phyloP scores from a whole-genome alignment of 164 flowering plant species.

The Kalanchoe fedtschenkoi region DNA sequence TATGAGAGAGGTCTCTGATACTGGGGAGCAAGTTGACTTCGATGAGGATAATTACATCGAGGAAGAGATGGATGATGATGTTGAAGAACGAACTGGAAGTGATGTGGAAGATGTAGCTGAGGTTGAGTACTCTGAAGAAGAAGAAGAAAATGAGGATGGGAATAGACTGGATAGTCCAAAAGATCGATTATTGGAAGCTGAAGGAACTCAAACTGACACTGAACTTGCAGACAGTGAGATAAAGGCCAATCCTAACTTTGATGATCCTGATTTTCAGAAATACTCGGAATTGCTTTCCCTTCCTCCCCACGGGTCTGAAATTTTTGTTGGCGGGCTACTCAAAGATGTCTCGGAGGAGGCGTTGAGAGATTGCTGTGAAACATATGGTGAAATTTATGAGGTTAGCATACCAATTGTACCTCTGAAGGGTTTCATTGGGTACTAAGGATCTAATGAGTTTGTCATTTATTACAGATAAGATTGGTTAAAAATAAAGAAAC shows the following conservation, averaged over 20 bases:
- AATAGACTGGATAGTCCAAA: constrained; percentile 21
- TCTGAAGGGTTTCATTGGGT: not conserved
- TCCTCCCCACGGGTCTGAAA: constrained; percentile 95
- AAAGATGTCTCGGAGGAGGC: constrained; percentile 70
- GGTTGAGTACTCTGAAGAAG: constrained; percentile 14
- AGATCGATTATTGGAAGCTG: constrained; percentile 27
- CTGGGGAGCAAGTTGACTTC: constrained; percentile 80
- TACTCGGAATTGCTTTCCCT: constrained; percentile 73
- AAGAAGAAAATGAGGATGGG: constrained; percentile 25
- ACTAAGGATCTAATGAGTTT: not conserved
- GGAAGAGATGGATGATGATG: constrained; percentile 80
- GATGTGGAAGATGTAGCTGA: constrained; percentile 34
- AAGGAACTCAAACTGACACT: constrained; percentile 15
- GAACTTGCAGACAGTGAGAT: constrained; percentile 37
- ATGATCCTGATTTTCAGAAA: constrained; percentile 45
- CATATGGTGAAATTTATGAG: constrained; percentile 72
- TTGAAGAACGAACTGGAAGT: constrained; percentile 59
- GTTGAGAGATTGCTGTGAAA: constrained; percentile 62
- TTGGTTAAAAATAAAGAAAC: constrained; percentile 71
- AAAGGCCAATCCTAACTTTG: constrained; percentile 19
- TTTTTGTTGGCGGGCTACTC: constrained; percentile 90
- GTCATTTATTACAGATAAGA: constrained; percentile 45
- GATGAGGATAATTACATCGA: constrained; percentile 79
- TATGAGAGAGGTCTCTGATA: constrained; percentile 62
- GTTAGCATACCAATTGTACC: constrained; percentile 20